Evolutionary conservation across 2,329 filamentous ascomycete species (phyloP).

Genomic region (Fusarium lyarnte): DNA sequence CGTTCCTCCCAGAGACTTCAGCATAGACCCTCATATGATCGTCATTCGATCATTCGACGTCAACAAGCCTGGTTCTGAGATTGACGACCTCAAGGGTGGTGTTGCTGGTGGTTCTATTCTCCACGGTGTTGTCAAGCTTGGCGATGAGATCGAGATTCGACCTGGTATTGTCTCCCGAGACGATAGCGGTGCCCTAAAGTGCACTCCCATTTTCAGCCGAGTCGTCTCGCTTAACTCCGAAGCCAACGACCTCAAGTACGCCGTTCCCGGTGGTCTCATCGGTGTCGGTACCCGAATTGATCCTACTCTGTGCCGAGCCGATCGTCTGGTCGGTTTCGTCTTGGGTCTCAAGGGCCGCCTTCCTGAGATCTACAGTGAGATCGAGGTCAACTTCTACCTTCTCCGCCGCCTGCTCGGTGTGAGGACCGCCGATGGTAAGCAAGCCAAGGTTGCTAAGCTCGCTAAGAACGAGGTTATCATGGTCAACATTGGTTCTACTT

Average conservation of each 20-base stretch:
- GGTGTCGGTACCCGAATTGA: slow-evolving; percentile 98
- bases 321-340: slow-evolving; percentile 98
- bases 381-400: slow-evolving; percentile 99
- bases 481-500: slow-evolving; percentile 99
- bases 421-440: slow-evolving; percentile 97
- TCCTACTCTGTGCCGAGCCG: slow-evolving; percentile 96
- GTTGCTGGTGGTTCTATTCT: slow-evolving; percentile 97
- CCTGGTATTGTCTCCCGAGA: slow-evolving; percentile 98
- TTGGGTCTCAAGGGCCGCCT: slow-evolving; percentile 93
- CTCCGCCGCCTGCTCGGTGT: slow-evolving; percentile 94
- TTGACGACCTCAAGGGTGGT: slow-evolving; percentile 97
- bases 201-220: slow-evolving; percentile 95
- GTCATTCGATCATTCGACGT: slow-evolving; percentile 99
- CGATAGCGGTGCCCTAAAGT: slow-evolving; percentile 91
- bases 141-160: slow-evolving; percentile 97
- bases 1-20: slow-evolving; percentile 90
- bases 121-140: slow-evolving; percentile 95
- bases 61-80: slow-evolving; percentile 99
- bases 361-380: slow-evolving; percentile 96
- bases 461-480: slow-evolving; percentile 99
- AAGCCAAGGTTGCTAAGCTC: slow-evolving; percentile 98
- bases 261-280: slow-evolving; percentile 95
- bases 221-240: slow-evolving; percentile 97
- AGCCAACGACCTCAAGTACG: slow-evolving; percentile 98
- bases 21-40: slow-evolving; percentile 95